These are phyloP conservation scores for Pezicula rhizophila DNA, from an alignment of 2,329 filamentous ascomycete species.

Conservation along the genomic window DNA sequence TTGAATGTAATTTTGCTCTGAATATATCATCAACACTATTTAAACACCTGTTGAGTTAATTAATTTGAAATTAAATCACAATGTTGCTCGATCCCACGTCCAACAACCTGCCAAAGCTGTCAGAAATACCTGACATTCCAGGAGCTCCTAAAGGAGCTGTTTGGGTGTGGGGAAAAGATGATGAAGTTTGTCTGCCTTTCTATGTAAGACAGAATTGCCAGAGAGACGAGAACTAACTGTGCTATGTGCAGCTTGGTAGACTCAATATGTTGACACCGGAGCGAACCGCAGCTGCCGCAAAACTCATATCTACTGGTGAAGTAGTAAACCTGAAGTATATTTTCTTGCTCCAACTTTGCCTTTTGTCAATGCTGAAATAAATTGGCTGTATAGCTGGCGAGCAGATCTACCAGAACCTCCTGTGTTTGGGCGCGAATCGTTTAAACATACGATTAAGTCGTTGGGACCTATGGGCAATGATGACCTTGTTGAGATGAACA, in stretches of 20 bases:
- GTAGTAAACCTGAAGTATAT: background rate
- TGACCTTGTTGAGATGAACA: conserved; percentile 38
- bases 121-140: background rate
- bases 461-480: conserved; percentile 41
- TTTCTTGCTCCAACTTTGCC: background rate
- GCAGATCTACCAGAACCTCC: background rate
- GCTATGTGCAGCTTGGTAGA: background rate
- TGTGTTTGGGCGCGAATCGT: background rate
- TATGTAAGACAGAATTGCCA: background rate
- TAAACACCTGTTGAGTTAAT: too few relatives aligned
- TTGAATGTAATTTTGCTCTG: too few relatives aligned
- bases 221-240: too few relatives aligned
- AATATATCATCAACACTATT: too few relatives aligned
- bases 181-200: background rate
- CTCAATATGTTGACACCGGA: conserved; percentile 53
- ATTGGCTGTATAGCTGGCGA: background rate
- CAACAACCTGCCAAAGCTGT: background rate
- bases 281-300: conserved; percentile 42
- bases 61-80: too few relatives aligned
- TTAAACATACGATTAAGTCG: background rate
- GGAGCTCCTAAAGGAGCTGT: background rate
- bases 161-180: background rate
- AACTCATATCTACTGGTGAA: conserved; percentile 36
- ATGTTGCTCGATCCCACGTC: background rate
- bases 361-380: background rate